These are phyloP conservation scores for Stereocaulon alpinum DNA, from an alignment of 495 filamentous ascomycete species.

Conservation along the genomic window DNA sequence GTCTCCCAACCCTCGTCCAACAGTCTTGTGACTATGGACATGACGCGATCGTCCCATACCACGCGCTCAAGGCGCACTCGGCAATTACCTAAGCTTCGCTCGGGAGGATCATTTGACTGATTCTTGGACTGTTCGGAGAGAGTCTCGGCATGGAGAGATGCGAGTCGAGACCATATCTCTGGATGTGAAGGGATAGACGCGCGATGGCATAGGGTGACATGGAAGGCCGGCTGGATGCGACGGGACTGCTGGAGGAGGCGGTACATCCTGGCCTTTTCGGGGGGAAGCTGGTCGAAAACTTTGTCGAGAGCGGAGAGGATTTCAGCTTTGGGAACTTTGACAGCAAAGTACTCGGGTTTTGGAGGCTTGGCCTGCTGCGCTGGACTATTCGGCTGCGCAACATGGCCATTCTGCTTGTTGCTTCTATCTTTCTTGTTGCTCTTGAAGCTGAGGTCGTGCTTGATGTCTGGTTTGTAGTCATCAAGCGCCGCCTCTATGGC, in stretches of 20 bases:
- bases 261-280: constrained; percentile 54
- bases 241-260: constrained; percentile 57
- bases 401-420: constrained; percentile 18
- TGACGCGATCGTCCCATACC: constrained; percentile 71
- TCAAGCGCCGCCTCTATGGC: constrained; percentile 68
- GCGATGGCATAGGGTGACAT: constrained; percentile 87
- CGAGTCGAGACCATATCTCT: constrained; percentile 55
- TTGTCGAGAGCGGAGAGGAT: constrained; percentile 54
- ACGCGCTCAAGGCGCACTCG: constrained; percentile 54
- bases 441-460: constrained; percentile 53
- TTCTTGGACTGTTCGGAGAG: constrained; percentile 23
- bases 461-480: constrained; percentile 67
- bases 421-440: constrained; percentile 33
- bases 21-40: constrained; percentile 78
- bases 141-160: constrained; percentile 29
- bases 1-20: constrained; percentile 51
- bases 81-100: constrained; percentile 38
- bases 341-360: constrained; percentile 76
- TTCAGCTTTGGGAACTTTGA: constrained; percentile 49
- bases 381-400: constrained; percentile 21
- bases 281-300: constrained; percentile 43
- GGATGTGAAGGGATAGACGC: constrained; percentile 45
- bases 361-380: constrained; percentile 29
- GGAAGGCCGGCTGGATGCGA: constrained; percentile 76
- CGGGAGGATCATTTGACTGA: constrained; percentile 9